Conservation (phyloP, 305 asterid species). For the Stenogyne calaminthoides region DNA sequence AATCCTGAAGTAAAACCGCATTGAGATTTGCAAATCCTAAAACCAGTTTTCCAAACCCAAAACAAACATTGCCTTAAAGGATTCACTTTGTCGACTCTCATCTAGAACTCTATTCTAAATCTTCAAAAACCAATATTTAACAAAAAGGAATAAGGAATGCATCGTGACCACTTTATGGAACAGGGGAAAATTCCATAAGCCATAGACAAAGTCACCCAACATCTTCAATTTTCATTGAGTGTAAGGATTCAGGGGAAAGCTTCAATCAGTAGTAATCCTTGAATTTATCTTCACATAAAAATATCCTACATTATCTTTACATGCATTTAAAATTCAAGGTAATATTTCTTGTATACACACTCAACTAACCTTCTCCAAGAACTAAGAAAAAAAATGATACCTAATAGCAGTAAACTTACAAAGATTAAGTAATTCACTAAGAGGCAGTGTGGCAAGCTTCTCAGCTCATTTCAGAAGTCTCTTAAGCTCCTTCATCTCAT, state of each 20-base stretch:
- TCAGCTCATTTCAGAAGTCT: background rate
- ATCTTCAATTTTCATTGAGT: background rate
- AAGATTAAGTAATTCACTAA: background rate
- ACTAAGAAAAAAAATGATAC: too few species aligned
- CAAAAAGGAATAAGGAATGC: background rate
- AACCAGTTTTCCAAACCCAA: too few species aligned
- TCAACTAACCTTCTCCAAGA: background rate
- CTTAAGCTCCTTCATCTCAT: too few species aligned
- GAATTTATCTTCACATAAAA: background rate
- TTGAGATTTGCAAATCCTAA: too few species aligned
- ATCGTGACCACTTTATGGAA: background rate
- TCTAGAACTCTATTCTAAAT: background rate
- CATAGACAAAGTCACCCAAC: conserved; percentile 4
- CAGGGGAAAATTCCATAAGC: background rate
- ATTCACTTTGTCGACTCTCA: background rate
- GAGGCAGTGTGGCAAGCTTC: background rate
- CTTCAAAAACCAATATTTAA: background rate
- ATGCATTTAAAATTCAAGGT: background rate
- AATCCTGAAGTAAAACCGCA: too few species aligned
- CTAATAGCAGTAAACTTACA: background rate
- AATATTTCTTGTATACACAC: background rate
- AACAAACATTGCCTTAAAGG: background rate
- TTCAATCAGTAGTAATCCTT: background rate
- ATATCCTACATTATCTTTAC: background rate
- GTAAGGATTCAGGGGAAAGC: background rate